These are phyloP conservation scores for Alternaria postmessia DNA, from an alignment of 2,329 filamentous ascomycete species.

Conservation along the genomic window DNA sequence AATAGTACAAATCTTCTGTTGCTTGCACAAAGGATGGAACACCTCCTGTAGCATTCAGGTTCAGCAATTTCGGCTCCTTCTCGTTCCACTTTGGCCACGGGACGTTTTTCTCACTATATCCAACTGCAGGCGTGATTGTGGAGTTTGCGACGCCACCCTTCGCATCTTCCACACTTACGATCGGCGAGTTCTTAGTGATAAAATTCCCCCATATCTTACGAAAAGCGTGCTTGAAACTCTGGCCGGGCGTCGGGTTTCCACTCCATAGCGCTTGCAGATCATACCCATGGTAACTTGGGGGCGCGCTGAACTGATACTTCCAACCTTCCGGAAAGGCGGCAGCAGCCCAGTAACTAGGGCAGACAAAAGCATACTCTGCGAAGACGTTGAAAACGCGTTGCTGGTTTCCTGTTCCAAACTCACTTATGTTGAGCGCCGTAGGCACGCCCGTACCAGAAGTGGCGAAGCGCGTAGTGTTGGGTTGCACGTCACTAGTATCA, in stretches of 20 bases:
- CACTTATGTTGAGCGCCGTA: conserved; percentile 41
- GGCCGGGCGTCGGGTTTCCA: conserved; percentile 31
- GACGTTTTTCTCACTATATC: conserved; percentile 24
- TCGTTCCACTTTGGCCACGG: conserved; percentile 41
- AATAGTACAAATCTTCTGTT: conserved; percentile 38
- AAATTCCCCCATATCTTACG: conserved; percentile 48
- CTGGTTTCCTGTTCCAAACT: conserved; percentile 42
- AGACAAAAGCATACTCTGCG: conserved; percentile 56
- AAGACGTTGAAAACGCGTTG: conserved; percentile 54
- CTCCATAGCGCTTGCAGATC: conserved; percentile 45
- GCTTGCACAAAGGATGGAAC: conserved; percentile 23
- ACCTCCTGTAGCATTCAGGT: conserved; percentile 43
- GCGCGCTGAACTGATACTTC: conserved; percentile 45
- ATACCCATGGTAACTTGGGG: conserved; percentile 44
- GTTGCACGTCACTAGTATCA: conserved; percentile 31
- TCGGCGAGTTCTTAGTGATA: conserved; percentile 36
- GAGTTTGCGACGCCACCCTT: conserved; percentile 35
- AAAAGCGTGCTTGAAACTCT: conserved; percentile 42
- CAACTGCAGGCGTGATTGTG: conserved; percentile 27
- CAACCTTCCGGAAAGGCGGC: conserved; percentile 45
- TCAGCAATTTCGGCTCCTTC: conserved; percentile 30
- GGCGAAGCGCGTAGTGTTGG: conserved; percentile 34
- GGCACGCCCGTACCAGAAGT: conserved; percentile 33
- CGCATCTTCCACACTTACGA: conserved; percentile 39
- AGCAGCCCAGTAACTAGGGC: conserved; percentile 52